Percentiles rank a stretch among this genome's conserved stretches.
Conservation (phyloP, 306 rosid species). For the Luffa acutangula region DNA sequence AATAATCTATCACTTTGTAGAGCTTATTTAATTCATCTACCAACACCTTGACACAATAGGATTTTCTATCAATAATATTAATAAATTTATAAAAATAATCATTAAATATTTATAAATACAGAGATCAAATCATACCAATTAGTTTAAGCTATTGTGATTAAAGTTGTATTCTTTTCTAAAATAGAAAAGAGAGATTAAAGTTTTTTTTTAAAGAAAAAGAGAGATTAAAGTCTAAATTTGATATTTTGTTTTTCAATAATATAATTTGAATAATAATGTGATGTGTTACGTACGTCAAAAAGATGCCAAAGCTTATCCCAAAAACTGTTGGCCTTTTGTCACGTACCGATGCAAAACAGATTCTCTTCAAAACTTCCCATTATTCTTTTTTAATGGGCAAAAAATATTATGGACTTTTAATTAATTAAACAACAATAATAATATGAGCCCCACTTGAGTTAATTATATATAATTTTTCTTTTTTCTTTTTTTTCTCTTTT, state of each 20-base stretch:
- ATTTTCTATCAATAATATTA: too few relatives aligned
- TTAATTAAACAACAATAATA: not conserved
- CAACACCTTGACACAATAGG: too few relatives aligned
- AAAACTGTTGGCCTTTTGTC: constrained; percentile 5
- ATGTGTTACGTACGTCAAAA: not conserved
- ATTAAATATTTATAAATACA: too few relatives aligned
- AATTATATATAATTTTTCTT: not conserved
- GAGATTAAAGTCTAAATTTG: not conserved
- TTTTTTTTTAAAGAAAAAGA: too few relatives aligned
- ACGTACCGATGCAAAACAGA: not conserved
- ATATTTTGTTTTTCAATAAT: not conserved
- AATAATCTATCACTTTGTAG: too few relatives aligned
- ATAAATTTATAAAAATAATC: too few relatives aligned
- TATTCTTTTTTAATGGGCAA: not conserved
- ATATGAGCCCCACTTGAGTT: not conserved
- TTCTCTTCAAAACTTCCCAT: not conserved
- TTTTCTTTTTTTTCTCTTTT: not conserved
- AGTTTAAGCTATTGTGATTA: too few relatives aligned
- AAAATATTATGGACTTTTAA: not conserved
- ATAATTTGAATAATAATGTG: not conserved
- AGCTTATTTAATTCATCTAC: too few relatives aligned
- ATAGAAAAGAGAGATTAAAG: too few relatives aligned
- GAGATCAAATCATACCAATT: too few relatives aligned
- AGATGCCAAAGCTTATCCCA: not conserved
- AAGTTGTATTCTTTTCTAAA: too few relatives aligned